Percentiles rank a stretch among this genome's conserved stretches.
Evolutionary conservation across 2,329 filamentous ascomycete species (phyloP).

Genomic region (Monosporascus sp.): DNA sequence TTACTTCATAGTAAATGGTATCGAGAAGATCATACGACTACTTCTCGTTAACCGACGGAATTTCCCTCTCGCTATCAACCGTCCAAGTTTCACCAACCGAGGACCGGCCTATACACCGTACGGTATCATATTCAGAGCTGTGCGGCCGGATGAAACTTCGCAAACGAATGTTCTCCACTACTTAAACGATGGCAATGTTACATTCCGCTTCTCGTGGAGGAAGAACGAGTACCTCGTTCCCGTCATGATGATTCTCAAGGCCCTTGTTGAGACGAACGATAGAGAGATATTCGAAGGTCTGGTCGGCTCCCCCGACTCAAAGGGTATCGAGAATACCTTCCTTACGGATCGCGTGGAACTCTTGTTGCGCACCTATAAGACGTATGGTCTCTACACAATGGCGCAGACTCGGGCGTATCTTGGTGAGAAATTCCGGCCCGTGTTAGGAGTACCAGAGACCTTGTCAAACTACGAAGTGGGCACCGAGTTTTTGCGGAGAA

Average conservation of each 20-base stretch:
- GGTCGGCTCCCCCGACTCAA: slow-evolving; percentile 70
- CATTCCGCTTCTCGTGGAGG: slow-evolving; percentile 94
- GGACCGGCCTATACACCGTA: slow-evolving; percentile 83
- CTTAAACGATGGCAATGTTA: slow-evolving; percentile 90
- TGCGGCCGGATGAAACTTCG: slow-evolving; percentile 94
- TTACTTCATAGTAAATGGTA: slow-evolving; percentile 97
- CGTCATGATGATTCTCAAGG: slow-evolving; percentile 94
- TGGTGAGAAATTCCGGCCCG: slow-evolving; percentile 84
- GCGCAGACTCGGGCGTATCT: slow-evolving; percentile 80
- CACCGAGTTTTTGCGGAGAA: slow-evolving; percentile 81
- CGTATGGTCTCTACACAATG: slow-evolving; percentile 77
- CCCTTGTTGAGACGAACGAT: slow-evolving; percentile 91
- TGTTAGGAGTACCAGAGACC: slow-evolving; percentile 77
- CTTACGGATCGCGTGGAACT: slow-evolving; percentile 92
- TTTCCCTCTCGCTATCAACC: slow-evolving; percentile 90
- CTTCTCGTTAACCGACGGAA: slow-evolving; percentile 87
- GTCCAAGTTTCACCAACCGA: slow-evolving; percentile 83
- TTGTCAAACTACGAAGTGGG: slow-evolving; percentile 86
- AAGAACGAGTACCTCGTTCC: slow-evolving; percentile 97
- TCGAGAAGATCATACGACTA: slow-evolving; percentile 93
- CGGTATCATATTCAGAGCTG: slow-evolving; percentile 86
- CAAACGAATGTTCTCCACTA: slow-evolving; percentile 98
- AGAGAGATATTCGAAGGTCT: slow-evolving; percentile 94
- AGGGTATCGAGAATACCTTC: slow-evolving; percentile 82
- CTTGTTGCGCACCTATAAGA: slow-evolving; percentile 87